phyloP scores from a whole-genome alignment of 140 eudicot species.

The Senecio squalidus region DNA sequence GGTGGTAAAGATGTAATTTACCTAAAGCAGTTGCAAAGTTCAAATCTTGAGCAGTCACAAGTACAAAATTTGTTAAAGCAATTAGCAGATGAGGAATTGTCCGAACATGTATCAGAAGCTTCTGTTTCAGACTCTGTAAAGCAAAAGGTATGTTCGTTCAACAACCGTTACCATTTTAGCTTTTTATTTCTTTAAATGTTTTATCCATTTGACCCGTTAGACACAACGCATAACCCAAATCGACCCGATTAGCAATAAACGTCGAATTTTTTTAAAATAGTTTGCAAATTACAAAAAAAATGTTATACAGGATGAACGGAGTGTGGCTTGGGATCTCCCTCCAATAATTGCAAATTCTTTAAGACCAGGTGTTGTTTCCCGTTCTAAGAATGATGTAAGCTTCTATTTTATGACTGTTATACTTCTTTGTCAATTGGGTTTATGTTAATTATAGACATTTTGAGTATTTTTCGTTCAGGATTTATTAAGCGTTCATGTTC shows the following conservation, averaged over 20 bases:
- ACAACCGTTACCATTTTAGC: background rate
- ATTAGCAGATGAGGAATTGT: constrained; percentile 69
- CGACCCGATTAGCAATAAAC: no score
- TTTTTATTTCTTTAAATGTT: no score
- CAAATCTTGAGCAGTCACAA: constrained; percentile 66
- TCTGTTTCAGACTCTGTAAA: constrained; percentile 30
- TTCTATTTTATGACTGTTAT: background rate
- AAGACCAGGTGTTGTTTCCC: constrained; percentile 63
- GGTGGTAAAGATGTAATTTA: constrained; percentile 98
- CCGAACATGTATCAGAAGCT: constrained; percentile 47
- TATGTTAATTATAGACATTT: constrained; percentile 11
- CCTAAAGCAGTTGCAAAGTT: constrained; percentile 77
- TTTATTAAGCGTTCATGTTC: constrained; percentile 72
- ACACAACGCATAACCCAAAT: no score
- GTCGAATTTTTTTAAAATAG: no score
- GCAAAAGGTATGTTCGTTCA: constrained; percentile 53
- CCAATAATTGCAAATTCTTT: constrained; percentile 47
- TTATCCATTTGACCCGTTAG: no score
- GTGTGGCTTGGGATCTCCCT: constrained; percentile 58
- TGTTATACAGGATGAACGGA: constrained; percentile 50
- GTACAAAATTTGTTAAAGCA: constrained; percentile 74
- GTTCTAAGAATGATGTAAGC: constrained; percentile 68
- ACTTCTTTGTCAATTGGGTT: background rate
- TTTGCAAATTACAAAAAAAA: constrained; percentile 13
- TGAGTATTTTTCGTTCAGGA: constrained; percentile 53